Evolutionary conservation across 164 flowering plant genomes (phyloP), one percentile per base, ranked within the genome.

Genomic region (Umbilicus rupestris): DNA sequence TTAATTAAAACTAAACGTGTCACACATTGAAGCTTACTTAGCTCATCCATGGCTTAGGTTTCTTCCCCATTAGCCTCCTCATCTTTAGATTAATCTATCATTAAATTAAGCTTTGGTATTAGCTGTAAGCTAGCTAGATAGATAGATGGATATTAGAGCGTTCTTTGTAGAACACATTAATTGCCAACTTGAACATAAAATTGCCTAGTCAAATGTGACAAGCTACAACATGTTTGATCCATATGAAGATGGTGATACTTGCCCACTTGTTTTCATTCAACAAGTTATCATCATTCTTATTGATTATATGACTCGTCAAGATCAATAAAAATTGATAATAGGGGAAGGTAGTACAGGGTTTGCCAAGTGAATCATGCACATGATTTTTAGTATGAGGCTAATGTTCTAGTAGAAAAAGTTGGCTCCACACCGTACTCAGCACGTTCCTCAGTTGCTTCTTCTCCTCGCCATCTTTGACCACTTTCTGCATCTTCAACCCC

Each of bases 401-500:
- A n/a, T n/a, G n/a, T n/a, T n/a, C n/a, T n/a, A n/a, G n/a, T 35
- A 35, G 37, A 7, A 35, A 50, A 50, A 20, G 22, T 20, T 10
- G 57, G 22, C 57, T 10, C 31, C 59, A 52, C 59, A 52, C 17
- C 12, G 57, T 50, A 9, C 29, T 11, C 57, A n/a, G 57, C 57
- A 22, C 59, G 59, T 26, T 52, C 59, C 59, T 24, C 9, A 49
- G 55, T 49, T 49, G 55, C 55, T 50, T 15, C 47, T 35, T 35
- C n/a, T 28, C 60, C 33, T 52, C 19, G 37, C 29, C 29, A 1
- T 28, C 14, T 55, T 28, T 55, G 33, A 28, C 33, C 16, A 26
- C 17, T 9, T 8, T 0, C 60, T 55, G 3, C 17, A 28, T 55
- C 60, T 20, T 55, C 60, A 55, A 17, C 60, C 33, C 26, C 60